Evolutionary conservation across 306 rosid genomes (phyloP).

Genomic region (Lathyrus oleraceus): DNA sequence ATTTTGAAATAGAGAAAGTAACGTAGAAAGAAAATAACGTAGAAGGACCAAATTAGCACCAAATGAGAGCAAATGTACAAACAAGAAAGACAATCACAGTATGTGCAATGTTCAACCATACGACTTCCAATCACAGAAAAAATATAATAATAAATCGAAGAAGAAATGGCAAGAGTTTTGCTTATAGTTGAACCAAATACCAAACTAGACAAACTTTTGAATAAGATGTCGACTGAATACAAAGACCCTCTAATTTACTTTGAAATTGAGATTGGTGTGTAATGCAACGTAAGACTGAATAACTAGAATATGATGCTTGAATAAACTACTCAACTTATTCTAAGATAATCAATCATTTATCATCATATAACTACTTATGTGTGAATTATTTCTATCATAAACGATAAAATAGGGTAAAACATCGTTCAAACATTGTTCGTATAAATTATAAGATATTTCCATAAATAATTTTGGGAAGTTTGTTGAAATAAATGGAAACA

Average conservation of each 20-base stretch:
- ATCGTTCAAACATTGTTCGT: too few species aligned
- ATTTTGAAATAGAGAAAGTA: too few species aligned
- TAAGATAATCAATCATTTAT: too few species aligned
- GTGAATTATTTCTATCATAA: neutral
- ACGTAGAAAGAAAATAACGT: neutral
- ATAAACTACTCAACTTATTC: neutral
- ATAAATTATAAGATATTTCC: too few species aligned
- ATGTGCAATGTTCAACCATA: neutral
- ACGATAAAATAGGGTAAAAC: too few species aligned
- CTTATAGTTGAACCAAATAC: slow-evolving; percentile 19
- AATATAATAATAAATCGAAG: neutral
- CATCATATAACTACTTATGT: neutral
- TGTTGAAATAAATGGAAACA: too few species aligned
- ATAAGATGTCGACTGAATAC: neutral
- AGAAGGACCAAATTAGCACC: neutral
- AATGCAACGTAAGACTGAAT: neutral
- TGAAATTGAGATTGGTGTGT: neutral
- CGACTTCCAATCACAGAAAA: neutral
- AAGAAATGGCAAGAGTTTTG: neutral
- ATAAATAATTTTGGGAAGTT: too few species aligned
- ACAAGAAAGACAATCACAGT: neutral
- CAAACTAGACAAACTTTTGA: slow-evolving; percentile 20
- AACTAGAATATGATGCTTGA: neutral
- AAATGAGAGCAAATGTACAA: neutral
- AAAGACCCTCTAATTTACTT: neutral